phyloP scores from a whole-genome alignment of 2,329 filamentous ascomycete genomes.

The Allantophomopsis lycopodina region DNA sequence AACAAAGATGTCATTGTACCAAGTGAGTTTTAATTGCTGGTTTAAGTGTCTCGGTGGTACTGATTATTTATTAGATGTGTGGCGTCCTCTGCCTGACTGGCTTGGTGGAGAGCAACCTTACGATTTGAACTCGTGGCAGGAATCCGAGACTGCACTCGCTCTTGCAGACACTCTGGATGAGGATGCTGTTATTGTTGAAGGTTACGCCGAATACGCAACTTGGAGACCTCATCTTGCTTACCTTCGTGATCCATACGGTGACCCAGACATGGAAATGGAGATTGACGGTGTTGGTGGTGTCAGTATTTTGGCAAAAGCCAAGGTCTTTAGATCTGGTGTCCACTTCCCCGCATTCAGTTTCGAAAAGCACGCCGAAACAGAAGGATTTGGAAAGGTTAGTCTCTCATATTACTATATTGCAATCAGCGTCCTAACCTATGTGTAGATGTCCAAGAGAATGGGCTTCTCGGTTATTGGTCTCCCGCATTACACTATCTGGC shows the following conservation, averaged over 20 bases:
- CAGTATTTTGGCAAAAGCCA: slow-evolving; percentile 91
- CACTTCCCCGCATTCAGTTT: slow-evolving; percentile 99
- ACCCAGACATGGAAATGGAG: slow-evolving; percentile 99
- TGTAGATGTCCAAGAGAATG: slow-evolving; percentile 93
- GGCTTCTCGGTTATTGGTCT: slow-evolving; percentile 87
- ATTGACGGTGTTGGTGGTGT: slow-evolving; percentile 96
- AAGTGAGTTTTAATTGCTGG: slow-evolving; percentile 46
- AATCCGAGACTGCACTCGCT: slow-evolving; percentile 90
- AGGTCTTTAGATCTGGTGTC: slow-evolving; percentile 86
- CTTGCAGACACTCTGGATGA: slow-evolving; percentile 92
- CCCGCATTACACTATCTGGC: slow-evolving; percentile 98
- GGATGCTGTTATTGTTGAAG: slow-evolving; percentile 96
- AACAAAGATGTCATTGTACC: slow-evolving; percentile 98
- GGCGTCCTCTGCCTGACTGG: slow-evolving; percentile 98
- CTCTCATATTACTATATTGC: neutral
- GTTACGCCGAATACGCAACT: slow-evolving; percentile 96
- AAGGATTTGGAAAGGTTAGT: slow-evolving; percentile 91
- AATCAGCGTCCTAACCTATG: slow-evolving; percentile 4
- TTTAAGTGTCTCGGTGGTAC: slow-evolving; percentile 5
- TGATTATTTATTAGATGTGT: slow-evolving; percentile 55
- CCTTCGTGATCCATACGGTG: slow-evolving; percentile 88
- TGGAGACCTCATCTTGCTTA: slow-evolving; percentile 97
- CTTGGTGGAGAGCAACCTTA: slow-evolving; percentile 97
- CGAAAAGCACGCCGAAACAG: slow-evolving; percentile 95
- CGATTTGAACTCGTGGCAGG: slow-evolving; percentile 97